Percentiles rank a stretch among this genome's conserved stretches.
phyloP scores from a whole-genome alignment of 2,329 filamentous ascomycete genomes.

The Epichloe festucae region DNA sequence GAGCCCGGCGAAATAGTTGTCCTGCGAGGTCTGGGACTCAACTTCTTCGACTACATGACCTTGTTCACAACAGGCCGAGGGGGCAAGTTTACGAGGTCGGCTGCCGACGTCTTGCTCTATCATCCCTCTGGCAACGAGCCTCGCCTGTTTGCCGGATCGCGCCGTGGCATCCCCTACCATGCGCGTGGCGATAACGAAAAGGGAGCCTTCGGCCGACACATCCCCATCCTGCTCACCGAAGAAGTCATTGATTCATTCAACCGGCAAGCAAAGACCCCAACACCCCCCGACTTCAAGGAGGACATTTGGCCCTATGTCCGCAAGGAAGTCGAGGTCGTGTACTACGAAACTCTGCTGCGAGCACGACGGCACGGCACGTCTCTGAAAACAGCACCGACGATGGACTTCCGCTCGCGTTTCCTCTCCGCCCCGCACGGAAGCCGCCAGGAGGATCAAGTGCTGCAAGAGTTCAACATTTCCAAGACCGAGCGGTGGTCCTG shows the following conservation, averaged over 20 bases:
- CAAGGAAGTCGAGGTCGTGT: constrained; percentile 4
- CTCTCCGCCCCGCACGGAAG: not conserved
- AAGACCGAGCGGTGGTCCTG: constrained; percentile 3
- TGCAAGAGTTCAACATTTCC: constrained; percentile 2
- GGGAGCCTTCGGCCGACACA: constrained; percentile 2
- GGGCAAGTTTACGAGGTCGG: not conserved
- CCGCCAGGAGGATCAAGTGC: not conserved
- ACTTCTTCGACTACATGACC: constrained; percentile 5
- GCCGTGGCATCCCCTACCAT: constrained; percentile 6
- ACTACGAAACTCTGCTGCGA: constrained; percentile 3
- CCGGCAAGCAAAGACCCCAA: not conserved
- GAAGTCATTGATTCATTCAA: constrained; percentile 2
- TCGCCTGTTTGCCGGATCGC: constrained; percentile 4
- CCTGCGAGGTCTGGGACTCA: constrained; percentile 2
- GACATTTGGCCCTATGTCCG: constrained; percentile 2
- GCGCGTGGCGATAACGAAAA: constrained; percentile 5
- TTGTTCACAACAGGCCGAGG: constrained; percentile 2
- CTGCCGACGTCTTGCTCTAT: not conserved
- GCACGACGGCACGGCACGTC: not conserved
- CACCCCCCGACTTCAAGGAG: constrained; percentile 1
- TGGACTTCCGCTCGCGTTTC: not conserved
- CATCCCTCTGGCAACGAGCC: constrained; percentile 3
- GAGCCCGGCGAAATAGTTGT: not conserved
- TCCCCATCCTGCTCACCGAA: not conserved
- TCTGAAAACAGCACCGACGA: not conserved